Base-by-base conservation (phyloP, 352 stramenopile genomes). In the Phytophthora ramorum region DNA sequence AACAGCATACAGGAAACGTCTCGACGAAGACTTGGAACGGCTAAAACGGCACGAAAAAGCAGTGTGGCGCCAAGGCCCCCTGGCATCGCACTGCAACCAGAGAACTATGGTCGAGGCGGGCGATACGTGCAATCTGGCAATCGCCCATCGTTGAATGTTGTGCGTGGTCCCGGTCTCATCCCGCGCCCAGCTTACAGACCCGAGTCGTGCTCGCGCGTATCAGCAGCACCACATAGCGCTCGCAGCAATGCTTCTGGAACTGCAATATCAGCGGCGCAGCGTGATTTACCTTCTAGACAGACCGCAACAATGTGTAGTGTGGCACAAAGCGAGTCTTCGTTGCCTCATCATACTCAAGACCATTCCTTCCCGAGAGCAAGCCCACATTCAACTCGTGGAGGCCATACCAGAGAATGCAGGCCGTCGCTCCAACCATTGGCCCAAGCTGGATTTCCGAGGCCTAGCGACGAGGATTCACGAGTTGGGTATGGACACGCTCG, bases 91-190 rank as follows among this genome's bases (percentile, higher is more conserved):
- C 59, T 12, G 19, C 49, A 58, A 41, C 44, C 16, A 43, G 46
- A 45, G 12, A 71, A 40, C 47, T 69, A 53, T n/a, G 65, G 44
- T 2, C 66, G 72, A 38, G 77, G 71, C 7, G 73, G 75, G 17
- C 55, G 71, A 28, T 86, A 85, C 41, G 68, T 79, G n/a, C 74
- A 79, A 46, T 84, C 68, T 24, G 70, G 72, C 16, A 87, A 77
- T 41, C 70, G 63, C 0, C 20, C 63, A 5, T 32, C 58, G 7
- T 19, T 22, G 20, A 22, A 77, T 16, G 60, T 68, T 3, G 47
- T 69, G 8, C 47, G 57, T 7, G 28, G 28, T 8, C 20, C 30
- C 0, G 22, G 41, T 30, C 50, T 30, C 6, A 50, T 72, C 24
- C 32, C 47, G 50, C 69, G 49, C 24, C 19, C 9, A 19, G 47